Evolutionary conservation across 2,329 filamentous ascomycete genomes (phyloP), one percentile per base, ranked within the genome.

Genomic region (Hypoxylon sp.): DNA sequence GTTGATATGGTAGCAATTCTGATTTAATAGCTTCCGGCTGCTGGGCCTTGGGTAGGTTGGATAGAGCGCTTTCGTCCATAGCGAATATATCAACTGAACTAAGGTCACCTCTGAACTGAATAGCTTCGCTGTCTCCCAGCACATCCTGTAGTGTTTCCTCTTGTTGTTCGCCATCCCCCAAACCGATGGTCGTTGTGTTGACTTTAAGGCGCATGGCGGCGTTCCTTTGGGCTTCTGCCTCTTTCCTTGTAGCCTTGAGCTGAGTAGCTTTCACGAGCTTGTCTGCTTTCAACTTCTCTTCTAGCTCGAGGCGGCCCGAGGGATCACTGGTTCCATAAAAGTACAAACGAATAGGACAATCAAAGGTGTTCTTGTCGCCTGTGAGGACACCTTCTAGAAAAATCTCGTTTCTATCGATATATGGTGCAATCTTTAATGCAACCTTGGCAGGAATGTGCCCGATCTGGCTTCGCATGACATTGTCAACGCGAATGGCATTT

Each of bases 401-500:
- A 7, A 96, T 81, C 17, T 85, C 85, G 57, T 82, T 82, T 1
- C 80, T 79, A 72, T 93, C 91, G 75, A 97, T 84, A 75, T 93
- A 93, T 1, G 85, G 87, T 0, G 92, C 89, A 58, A 97, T 80
- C 78, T 92, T 95, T n/a, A 83, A 81, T 0, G 90, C 93, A 21
- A 93, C 75, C 0, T 80, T 83, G 11, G 88, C 84, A 5, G 92
- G 91, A 43, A 97, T 83, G 78, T 97, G 93, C 0, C 93, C 93
- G 72, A 97, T 92, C 74, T 97, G 93, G 6, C 79, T 77, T 14
- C 88, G 86, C 75, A 91, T 86, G 13, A 94, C 92, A 77, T 96
- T 97, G 73, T 92, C 85, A 1, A 97, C 87, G 4, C 89, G 87
- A 63, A 97, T 93, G 0, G 93, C 93, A 79, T 96, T 96, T 5